A percentile compares a stretch with the other conserved stretches of the same genome.
phyloP scores from a whole-genome alignment of 345 rosid species.

The Euphorbia peplus region DNA sequence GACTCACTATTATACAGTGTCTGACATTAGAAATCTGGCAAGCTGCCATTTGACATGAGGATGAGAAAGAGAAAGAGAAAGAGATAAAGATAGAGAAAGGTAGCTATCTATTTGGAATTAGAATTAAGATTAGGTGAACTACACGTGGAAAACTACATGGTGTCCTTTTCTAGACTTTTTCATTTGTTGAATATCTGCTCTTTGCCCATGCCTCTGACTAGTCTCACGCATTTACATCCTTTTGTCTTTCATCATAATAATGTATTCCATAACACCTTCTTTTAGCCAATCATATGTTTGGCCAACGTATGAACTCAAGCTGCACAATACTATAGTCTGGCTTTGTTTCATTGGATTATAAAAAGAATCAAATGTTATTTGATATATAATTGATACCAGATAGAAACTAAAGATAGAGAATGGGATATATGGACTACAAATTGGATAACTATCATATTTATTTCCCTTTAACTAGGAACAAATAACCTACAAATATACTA shows the following conservation, averaged over 20 bases:
- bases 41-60: constrained; percentile 41
- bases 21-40: constrained; percentile 33
- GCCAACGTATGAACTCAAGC: constrained; percentile 18
- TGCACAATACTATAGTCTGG: constrained; percentile 13
- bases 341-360: background rate
- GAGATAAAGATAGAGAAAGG: no score
- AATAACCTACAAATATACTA: no score
- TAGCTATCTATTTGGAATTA: constrained; percentile 18
- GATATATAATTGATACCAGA: no score
- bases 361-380: background rate
- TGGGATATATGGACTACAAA: background rate
- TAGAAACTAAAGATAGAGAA: background rate
- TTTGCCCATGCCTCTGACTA: constrained; percentile 29
- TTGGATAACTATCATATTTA: no score
- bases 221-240: constrained; percentile 24
- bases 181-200: constrained; percentile 22
- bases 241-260: background rate
- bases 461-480: no score
- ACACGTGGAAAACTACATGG: constrained; percentile 67
- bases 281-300: constrained; percentile 24
- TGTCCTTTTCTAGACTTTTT: constrained; percentile 46
- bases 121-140: constrained; percentile 53
- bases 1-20: constrained; percentile 34
- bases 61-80: no score
- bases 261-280: constrained; percentile 24